Evolutionary conservation across 257 asterid species (phyloP).

Genomic region (Coffea canephora): DNA sequence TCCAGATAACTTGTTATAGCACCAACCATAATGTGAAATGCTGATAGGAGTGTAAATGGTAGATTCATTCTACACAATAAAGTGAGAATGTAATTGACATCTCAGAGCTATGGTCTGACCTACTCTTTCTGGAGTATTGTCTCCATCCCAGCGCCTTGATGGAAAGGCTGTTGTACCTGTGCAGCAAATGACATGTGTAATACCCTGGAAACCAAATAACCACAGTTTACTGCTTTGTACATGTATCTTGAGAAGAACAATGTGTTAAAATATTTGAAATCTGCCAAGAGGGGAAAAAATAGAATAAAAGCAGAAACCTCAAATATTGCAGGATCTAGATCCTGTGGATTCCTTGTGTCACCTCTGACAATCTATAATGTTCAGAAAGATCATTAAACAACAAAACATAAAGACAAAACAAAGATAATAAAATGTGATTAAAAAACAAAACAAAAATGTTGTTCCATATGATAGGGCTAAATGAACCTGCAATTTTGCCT

Average conservation of each 20-base stretch:
- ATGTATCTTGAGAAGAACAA: neutral
- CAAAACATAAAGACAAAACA: conserved; percentile 13
- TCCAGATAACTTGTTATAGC: neutral
- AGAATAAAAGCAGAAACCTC: conserved; percentile 51
- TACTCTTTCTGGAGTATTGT: conserved; percentile 93
- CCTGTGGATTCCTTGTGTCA: conserved; percentile 71
- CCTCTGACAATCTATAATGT: conserved; percentile 67
- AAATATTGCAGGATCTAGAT: conserved; percentile 71
- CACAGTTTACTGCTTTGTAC: conserved; percentile 6
- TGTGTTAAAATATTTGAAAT: conserved; percentile 17
- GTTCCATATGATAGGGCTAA: neutral
- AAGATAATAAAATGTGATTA: neutral
- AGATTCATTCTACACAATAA: neutral
- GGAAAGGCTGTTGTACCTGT: conserved; percentile 98
- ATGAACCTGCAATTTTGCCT: conserved; percentile 64
- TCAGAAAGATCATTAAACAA: conserved; percentile 28
- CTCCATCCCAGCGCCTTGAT: conserved; percentile 95
- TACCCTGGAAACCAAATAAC: conserved; percentile 46
- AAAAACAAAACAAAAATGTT: too few relatives aligned
- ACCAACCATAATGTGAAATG: neutral
- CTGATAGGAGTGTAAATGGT: neutral
- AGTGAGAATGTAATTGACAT: neutral
- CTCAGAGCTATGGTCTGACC: conserved; percentile 49
- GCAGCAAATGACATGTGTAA: conserved; percentile 92
- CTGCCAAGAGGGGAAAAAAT: conserved; percentile 1